Conservation (phyloP, 176 grass and related monocot species). For the Zoysia pacifica region DNA sequence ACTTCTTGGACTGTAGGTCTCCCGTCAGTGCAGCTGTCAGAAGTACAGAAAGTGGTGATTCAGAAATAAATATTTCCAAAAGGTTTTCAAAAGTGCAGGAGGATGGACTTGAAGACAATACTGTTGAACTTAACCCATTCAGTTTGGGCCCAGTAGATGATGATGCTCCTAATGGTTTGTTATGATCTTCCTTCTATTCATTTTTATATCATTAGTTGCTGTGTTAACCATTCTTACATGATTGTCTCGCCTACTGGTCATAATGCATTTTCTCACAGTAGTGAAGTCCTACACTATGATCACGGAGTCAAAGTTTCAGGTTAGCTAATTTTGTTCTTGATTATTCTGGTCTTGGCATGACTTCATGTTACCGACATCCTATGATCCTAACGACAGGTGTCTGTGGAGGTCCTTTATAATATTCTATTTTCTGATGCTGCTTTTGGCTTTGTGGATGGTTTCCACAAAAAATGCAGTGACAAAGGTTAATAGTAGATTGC, state of each 20-base stretch:
- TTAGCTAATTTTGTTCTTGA: conserved; percentile 44
- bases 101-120: conserved; percentile 53
- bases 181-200: conserved; percentile 20
- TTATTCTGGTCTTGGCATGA: conserved; percentile 28
- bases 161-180: conserved; percentile 78
- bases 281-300: conserved; percentile 69
- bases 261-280: conserved; percentile 58
- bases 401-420: conserved; percentile 71
- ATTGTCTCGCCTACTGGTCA: conserved; percentile 26
- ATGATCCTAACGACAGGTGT: conserved; percentile 57
- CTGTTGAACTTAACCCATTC: conserved; percentile 45
- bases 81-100: conserved; percentile 48
- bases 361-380: conserved; percentile 31
- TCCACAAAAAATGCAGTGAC: conserved; percentile 79
- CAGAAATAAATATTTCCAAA: conserved; percentile 50
- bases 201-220: conserved; percentile 13
- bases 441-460: conserved; percentile 78
- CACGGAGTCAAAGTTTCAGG: conserved; percentile 74
- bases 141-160: conserved; percentile 56
- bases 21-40: conserved; percentile 42
- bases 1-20: conserved; percentile 51
- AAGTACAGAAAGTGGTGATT: conserved; percentile 45
- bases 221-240: conserved; percentile 24
- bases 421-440: conserved; percentile 72
- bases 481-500: conserved; percentile 57